Evolutionary conservation across 805 yeast species (phyloP).

Genomic region (Alloascoidea hylecoeti): DNA sequence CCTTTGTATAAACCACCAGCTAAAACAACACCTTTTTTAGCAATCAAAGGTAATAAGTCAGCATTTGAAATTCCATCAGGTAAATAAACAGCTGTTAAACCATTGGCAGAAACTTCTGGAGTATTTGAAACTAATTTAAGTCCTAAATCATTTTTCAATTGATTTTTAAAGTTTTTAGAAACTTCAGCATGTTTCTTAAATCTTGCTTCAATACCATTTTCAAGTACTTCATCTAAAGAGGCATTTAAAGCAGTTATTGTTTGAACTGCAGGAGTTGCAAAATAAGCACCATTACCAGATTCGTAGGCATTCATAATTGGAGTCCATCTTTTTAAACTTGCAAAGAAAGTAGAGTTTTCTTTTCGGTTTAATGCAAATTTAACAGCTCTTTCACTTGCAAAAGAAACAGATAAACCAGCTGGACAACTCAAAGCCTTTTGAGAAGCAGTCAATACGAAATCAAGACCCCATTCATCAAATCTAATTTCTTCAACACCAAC

Average conservation of each 20-base stretch:
- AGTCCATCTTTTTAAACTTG: conserved; percentile 70
- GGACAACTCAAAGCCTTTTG: conserved; percentile 95
- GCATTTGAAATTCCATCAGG: conserved; percentile 63
- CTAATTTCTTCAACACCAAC: conserved; percentile 78
- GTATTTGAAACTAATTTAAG: conserved; percentile 53
- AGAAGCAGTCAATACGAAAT: conserved; percentile 80
- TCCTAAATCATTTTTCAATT: conserved; percentile 38
- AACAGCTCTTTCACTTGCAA: conserved; percentile 66
- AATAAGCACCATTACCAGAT: conserved; percentile 64
- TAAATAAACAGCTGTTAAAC: conserved; percentile 73
- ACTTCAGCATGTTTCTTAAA: conserved; percentile 47
- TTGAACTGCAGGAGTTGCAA: conserved; percentile 96
- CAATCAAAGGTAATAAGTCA: conserved; percentile 42
- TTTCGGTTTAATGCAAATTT: conserved; percentile 35
- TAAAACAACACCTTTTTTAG: conserved; percentile 54
- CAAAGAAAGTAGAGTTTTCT: conserved; percentile 38
- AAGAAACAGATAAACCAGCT: conserved; percentile 73
- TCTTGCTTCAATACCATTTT: conserved; percentile 28
- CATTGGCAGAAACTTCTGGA: conserved; percentile 62
- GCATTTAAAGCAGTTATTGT: conserved; percentile 67
- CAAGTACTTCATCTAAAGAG: conserved; percentile 59
- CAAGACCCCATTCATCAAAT: conserved; percentile 84
- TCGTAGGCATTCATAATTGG: conserved; percentile 86
- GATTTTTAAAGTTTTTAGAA: conserved; percentile 51
- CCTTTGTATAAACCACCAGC: conserved; percentile 88